Evolutionary conservation across 805 yeast species (phyloP), one percentile per base, ranked within the genome.

Genomic region (Suhomyces sp.): DNA sequence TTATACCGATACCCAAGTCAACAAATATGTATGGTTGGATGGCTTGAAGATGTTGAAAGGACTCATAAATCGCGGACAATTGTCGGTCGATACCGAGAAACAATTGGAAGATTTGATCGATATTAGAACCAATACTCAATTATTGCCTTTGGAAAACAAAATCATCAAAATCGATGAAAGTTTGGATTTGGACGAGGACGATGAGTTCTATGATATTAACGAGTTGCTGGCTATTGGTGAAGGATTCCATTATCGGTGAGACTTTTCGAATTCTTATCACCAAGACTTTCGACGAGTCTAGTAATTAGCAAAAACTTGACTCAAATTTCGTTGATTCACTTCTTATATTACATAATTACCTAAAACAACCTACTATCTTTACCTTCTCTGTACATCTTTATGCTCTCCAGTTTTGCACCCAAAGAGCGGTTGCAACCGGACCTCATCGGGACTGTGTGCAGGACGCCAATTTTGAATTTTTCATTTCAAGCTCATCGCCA

Each of bases 21-120:
- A 82, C 46, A 82, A 86, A 43, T 81, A 80, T 49, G 80, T 84
- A 6, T 89, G 96, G 96, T 70, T 86, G 33, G 96, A 89, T 67
- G 96, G 96, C 0, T 65, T 89, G 50, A 82, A 81, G 60, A 69
- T 75, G 75, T 70, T 74, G 57, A 69, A 67, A 54, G 75, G 74
- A 4, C 58, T 62, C 55, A 63, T 59, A 2, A 63, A 63, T 19
- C 62, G 64, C 1, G 70, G 69, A 15, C 66, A 68, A 33, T 64
- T 74, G 29, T 72, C 77, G 0, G 55, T 50, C 8, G 77, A 73
- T 29, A 73, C 79, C 6, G 65, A 67, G 17, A 61, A 61, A 24
- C 78, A 75, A 54, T 57, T 73, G 35, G 60, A 64, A 24, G 55
- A 63, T 13, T 65, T 75, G 57, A 58, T 66, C 19, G 75, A 67